Conservation (phyloP, 2,329 filamentous ascomycete species). For the Lasiodiplodia sp. region DNA sequence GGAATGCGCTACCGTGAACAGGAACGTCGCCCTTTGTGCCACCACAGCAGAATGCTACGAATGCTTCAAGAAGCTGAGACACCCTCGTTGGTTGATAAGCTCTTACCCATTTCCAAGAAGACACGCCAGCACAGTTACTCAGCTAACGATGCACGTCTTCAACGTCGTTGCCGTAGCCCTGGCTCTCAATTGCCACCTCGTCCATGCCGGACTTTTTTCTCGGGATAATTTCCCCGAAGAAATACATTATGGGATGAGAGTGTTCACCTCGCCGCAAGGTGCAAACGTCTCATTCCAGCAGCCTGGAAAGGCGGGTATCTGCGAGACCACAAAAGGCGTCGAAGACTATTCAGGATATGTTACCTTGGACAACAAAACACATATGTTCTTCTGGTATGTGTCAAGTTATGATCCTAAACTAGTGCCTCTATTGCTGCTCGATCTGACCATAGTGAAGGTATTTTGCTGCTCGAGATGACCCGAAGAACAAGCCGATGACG, state of each 20-base stretch:
- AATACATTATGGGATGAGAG: conserved; percentile 43
- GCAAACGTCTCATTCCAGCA: conserved; percentile 10
- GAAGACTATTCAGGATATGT: conserved; percentile 49
- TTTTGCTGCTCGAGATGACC: neutral
- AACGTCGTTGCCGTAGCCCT: neutral
- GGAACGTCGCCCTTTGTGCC: neutral
- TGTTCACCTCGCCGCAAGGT: conserved; percentile 28
- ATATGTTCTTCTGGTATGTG: conserved; percentile 53
- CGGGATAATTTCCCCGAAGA: neutral
- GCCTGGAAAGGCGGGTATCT: conserved; percentile 48
- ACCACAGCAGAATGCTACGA: neutral
- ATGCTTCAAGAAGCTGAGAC: neutral
- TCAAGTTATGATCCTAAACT: no score
- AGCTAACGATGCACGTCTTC: neutral
- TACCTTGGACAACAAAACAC: conserved; percentile 43
- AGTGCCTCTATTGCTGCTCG: neutral
- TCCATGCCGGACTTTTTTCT: neutral
- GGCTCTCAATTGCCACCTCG: neutral
- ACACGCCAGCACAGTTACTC: neutral
- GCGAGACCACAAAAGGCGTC: conserved; percentile 43
- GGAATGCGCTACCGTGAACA: neutral
- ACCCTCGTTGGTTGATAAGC: neutral
- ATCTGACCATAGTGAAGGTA: neutral
- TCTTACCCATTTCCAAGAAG: neutral
- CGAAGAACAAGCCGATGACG: neutral